Evolutionary conservation across 768 basidiomycete species (phyloP).

Genomic region (Kwoniella mangroviensis): DNA sequence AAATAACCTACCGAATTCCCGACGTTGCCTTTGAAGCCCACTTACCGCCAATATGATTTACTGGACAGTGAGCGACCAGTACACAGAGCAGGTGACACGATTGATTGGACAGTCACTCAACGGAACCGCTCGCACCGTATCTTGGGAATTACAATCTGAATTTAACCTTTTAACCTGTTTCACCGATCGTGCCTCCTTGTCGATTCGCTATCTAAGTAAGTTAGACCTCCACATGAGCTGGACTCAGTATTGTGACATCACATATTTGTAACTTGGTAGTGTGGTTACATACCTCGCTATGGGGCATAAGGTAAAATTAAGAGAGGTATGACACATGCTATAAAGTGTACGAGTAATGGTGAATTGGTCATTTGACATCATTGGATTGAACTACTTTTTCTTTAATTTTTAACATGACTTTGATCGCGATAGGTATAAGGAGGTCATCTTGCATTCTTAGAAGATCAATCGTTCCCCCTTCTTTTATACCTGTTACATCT

Average conservation of each 20-base stretch:
- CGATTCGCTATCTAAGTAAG: background rate
- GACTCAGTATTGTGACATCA: background rate
- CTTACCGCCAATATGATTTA: too few species aligned
- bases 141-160: background rate
- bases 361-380: slow-evolving; percentile 11
- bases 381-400: too few species aligned
- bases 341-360: background rate
- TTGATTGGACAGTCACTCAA: too few species aligned
- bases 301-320: too few species aligned
- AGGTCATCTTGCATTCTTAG: background rate
- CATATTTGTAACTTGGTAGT: background rate
- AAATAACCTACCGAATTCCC: too few species aligned
- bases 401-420: background rate
- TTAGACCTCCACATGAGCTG: slow-evolving; percentile 6
- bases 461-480: background rate
- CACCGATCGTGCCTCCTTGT: slow-evolving; percentile 1
- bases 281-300: background rate
- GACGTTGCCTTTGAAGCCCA: too few species aligned
- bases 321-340: slow-evolving; percentile 2
- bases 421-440: background rate
- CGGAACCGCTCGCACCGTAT: background rate
- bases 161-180: background rate
- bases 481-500: background rate
- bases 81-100: too few species aligned
- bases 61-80: too few species aligned